Percentiles rank a stretch among this genome's conserved stretches.
phyloP scores from a whole-genome alignment of 192 early-diverging fungal species.

The Linderina pennispora region DNA sequence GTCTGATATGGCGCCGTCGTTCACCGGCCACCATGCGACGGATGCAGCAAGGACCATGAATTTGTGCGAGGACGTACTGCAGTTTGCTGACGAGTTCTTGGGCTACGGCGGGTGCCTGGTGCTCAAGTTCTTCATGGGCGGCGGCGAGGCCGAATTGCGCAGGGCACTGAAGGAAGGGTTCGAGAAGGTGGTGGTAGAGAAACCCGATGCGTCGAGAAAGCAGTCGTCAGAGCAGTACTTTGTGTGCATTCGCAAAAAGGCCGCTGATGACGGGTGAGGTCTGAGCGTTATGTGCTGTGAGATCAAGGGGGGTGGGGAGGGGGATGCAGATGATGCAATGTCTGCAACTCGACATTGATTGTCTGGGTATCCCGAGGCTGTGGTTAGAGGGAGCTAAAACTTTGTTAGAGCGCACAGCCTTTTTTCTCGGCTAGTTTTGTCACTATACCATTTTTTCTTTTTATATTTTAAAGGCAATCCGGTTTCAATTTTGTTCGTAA shows the following conservation, averaged over 20 bases:
- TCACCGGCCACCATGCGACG: conserved; percentile 60
- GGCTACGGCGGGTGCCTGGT: conserved; percentile 22
- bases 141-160: conserved; percentile 47
- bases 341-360: too few species aligned
- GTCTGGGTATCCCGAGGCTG: too few species aligned
- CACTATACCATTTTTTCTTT: too few species aligned
- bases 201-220: conserved; percentile 60
- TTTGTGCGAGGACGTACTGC: conserved; percentile 62
- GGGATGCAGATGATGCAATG: too few species aligned
- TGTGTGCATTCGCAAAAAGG: conserved; percentile 50
- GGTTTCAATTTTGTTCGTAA: conserved; percentile 1
- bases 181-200: conserved; percentile 54
- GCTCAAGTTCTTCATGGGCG: conserved; percentile 65
- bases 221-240: conserved; percentile 68
- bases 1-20: conserved; percentile 80
- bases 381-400: too few species aligned
- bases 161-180: conserved; percentile 46
- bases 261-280: neutral
- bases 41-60: conserved; percentile 61
- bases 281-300: neutral
- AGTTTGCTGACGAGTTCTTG: conserved; percentile 51
- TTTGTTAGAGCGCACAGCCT: too few species aligned
- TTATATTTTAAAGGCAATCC: neutral
- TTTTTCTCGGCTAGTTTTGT: too few species aligned
- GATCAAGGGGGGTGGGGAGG: too few species aligned